Conservation (phyloP, 164 flowering plant species). For the Vitis amurensis region DNA sequence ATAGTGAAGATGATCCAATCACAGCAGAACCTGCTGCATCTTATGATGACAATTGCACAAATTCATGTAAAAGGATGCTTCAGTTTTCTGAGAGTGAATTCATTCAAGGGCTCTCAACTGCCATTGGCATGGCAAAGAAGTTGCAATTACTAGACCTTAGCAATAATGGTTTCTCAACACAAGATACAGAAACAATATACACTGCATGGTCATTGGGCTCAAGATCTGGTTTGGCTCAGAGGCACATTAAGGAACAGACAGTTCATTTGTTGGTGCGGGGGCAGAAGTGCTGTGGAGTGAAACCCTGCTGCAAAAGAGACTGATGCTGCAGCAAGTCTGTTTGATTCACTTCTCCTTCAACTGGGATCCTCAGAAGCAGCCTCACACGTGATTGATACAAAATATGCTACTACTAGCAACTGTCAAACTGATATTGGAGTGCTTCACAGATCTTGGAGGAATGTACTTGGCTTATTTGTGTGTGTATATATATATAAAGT, state of each 20-base stretch:
- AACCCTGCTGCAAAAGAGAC: slow-evolving; percentile 70
- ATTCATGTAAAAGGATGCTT: slow-evolving; percentile 30
- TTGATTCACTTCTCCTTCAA: too few species aligned
- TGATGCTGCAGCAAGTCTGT: slow-evolving; percentile 4
- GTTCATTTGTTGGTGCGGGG: slow-evolving; percentile 58
- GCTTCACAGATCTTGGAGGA: too few species aligned
- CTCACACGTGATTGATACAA: too few species aligned
- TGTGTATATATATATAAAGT: too few species aligned
- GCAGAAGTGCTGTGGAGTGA: slow-evolving; percentile 57
- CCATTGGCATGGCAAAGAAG: slow-evolving; percentile 51
- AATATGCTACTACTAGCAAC: too few species aligned
- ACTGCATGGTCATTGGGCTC: slow-evolving; percentile 58
- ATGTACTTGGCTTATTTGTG: too few species aligned
- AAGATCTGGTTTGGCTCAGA: slow-evolving; percentile 30
- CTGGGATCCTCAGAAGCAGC: too few species aligned
- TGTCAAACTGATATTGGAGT: too few species aligned
- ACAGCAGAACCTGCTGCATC: slow-evolving; percentile 32
- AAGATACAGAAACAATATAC: slow-evolving; percentile 48
- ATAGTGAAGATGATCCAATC: slow-evolving; percentile 66
- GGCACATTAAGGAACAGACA: slow-evolving; percentile 44
- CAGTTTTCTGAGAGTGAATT: slow-evolving; percentile 27
- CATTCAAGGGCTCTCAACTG: slow-evolving; percentile 52
- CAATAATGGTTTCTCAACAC: slow-evolving; percentile 57
- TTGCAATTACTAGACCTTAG: slow-evolving; percentile 70
- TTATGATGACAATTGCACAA: slow-evolving; percentile 39